phyloP scores from a whole-genome alignment of 768 basidiomycete species.

The Tephrocybe sp. region DNA sequence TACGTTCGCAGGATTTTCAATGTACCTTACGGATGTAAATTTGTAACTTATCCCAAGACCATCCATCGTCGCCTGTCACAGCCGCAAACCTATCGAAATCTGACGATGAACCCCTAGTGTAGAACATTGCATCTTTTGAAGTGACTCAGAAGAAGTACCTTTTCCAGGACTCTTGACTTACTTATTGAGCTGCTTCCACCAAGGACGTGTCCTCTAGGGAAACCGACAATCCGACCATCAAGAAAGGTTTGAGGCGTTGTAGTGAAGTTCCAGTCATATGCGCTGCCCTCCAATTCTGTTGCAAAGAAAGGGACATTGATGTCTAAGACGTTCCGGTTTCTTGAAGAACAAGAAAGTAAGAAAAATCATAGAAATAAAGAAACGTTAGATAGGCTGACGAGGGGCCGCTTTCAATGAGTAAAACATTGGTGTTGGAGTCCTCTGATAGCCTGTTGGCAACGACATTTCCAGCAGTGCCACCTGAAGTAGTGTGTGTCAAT shows the following conservation, averaged over 20 bases:
- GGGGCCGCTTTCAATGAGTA: conserved; percentile 15
- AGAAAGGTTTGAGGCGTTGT: conserved; percentile 24
- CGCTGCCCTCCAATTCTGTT: conserved; percentile 9
- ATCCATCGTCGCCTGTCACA: conserved; percentile 25
- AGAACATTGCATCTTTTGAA: conserved; percentile 32
- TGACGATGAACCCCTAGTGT: conserved; percentile 23
- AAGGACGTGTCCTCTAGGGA: conserved; percentile 26
- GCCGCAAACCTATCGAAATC: conserved; percentile 27
- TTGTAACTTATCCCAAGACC: conserved; percentile 27
- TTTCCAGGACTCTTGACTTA: no score
- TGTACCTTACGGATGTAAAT: conserved; percentile 7
- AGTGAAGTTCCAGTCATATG: conserved; percentile 32
- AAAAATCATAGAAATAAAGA: background rate
- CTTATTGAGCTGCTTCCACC: conserved; percentile 35
- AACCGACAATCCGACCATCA: conserved; percentile 16
- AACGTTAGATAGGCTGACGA: conserved; percentile 19
- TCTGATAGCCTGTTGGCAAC: conserved; percentile 18
- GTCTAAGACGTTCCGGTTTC: conserved; percentile 21
- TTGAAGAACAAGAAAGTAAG: conserved; percentile 32
- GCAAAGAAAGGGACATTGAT: conserved; percentile 23
- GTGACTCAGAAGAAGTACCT: no score
- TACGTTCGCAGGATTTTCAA: no score
- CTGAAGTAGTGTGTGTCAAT: conserved; percentile 32
- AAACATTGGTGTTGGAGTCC: conserved; percentile 6
- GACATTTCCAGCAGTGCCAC: conserved; percentile 26